Conservation (phyloP, 306 rosid species). For the Argentina anserina region DNA sequence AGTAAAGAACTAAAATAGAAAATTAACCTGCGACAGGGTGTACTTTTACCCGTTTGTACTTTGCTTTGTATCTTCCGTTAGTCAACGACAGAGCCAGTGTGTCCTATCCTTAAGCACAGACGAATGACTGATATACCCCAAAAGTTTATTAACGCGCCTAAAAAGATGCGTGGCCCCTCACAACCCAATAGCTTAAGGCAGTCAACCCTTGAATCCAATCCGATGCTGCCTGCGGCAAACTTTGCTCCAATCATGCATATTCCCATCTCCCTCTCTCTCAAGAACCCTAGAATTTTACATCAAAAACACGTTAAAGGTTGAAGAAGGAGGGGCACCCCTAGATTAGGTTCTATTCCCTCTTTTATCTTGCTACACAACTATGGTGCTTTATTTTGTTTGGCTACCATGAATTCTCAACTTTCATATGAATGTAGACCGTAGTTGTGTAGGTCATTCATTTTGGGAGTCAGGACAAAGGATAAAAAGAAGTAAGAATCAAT, state of each 20-base stretch:
- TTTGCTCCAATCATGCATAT: constrained; percentile 7
- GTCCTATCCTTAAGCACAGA: too few relatives aligned
- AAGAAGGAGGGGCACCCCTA: not conserved
- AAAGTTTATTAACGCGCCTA: constrained; percentile 12
- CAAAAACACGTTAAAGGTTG: not conserved
- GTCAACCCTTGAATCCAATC: constrained; percentile 38
- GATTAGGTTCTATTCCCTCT: constrained; percentile 2
- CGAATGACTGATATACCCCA: not conserved
- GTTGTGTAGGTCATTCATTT: not conserved
- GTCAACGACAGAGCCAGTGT: too few relatives aligned
- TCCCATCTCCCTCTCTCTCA: not conserved
- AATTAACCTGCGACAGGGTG: not conserved
- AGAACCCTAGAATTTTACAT: not conserved
- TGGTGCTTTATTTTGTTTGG: not conserved
- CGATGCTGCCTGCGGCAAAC: not conserved
- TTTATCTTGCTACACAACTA: not conserved
- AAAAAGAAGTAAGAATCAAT: not conserved
- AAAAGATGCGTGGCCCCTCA: constrained; percentile 22
- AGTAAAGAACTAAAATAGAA: not conserved
- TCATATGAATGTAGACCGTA: not conserved
- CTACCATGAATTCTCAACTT: not conserved
- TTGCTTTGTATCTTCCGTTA: not conserved
- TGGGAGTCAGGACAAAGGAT: not conserved
- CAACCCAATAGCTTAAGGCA: not conserved
- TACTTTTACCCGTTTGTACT: not conserved